phyloP scores from a whole-genome alignment of 345 rosid species.

The Populus ilicifolia region DNA sequence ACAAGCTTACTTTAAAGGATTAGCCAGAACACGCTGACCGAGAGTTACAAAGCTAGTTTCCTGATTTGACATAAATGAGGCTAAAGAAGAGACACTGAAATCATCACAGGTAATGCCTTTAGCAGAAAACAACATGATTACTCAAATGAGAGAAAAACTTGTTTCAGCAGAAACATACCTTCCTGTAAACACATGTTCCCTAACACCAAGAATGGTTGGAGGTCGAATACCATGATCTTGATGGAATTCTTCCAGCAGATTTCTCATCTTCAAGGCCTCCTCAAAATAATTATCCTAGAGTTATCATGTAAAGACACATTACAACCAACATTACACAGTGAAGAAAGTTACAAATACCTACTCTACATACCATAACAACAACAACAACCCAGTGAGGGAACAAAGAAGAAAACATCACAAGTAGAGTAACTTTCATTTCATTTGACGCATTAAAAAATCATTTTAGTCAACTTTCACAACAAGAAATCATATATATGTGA shows the following conservation, averaged over 20 bases:
- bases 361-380: no score
- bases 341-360: no score
- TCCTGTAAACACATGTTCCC: constrained; percentile 97
- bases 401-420: no score
- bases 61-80: constrained; percentile 93
- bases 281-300: constrained; percentile 93
- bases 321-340: no score
- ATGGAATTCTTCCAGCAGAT: constrained; percentile 89
- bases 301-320: background rate
- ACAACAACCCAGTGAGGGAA: no score
- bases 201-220: constrained; percentile 96
- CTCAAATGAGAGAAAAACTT: background rate
- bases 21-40: constrained; percentile 94
- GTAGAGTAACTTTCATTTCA: no score
- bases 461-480: no score
- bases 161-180: constrained; percentile 41
- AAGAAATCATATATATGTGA: no score
- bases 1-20: constrained; percentile 80
- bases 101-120: constrained; percentile 10
- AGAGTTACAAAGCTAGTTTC: constrained; percentile 91
- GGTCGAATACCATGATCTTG: constrained; percentile 78
- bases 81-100: constrained; percentile 96
- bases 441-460: no score
- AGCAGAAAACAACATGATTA: background rate
- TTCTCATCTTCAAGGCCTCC: constrained; percentile 97